A percentile compares a stretch with the other conserved stretches of the same genome.
phyloP scores from a whole-genome alignment of 257 asterid species.

The Nemophila menziesii region DNA sequence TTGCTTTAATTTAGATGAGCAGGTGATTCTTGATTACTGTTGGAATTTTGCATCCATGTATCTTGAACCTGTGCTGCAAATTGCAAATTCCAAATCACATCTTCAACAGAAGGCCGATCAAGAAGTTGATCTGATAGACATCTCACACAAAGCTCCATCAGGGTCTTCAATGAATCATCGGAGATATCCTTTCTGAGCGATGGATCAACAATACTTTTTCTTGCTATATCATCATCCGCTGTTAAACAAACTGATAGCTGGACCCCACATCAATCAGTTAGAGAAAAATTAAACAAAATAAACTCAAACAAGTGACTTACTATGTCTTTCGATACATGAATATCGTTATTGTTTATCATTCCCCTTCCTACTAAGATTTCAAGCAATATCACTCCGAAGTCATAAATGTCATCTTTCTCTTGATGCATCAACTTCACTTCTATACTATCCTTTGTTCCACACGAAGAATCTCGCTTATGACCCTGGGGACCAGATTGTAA shows the following conservation, averaged over 20 bases:
- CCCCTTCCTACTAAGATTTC: constrained; percentile 62
- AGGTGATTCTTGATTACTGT: constrained; percentile 45
- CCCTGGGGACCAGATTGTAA: constrained; percentile 25
- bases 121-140: constrained; percentile 41
- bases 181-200: constrained; percentile 55
- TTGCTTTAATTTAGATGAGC: constrained; percentile 12
- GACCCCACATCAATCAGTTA: background rate
- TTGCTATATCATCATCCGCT: constrained; percentile 31
- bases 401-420: constrained; percentile 53
- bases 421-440: constrained; percentile 24
- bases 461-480: constrained; percentile 14
- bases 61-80: constrained; percentile 87
- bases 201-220: constrained; percentile 60
- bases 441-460: constrained; percentile 36
- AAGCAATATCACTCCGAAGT: constrained; percentile 80
- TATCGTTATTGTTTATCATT: constrained; percentile 30
- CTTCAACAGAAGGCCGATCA: constrained; percentile 70
- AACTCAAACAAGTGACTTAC: constrained; percentile 25
- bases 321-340: constrained; percentile 41
- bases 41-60: constrained; percentile 29
- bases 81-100: constrained; percentile 77
- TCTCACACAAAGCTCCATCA: constrained; percentile 55
- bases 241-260: constrained; percentile 49
- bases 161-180: constrained; percentile 52
- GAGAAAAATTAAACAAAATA: background rate